A percentile compares a stretch with the other conserved stretches of the same genome.
These are phyloP conservation scores for Symbiodinium natans DNA, from an alignment of 73 alveolate species.

Conservation along the genomic window DNA sequence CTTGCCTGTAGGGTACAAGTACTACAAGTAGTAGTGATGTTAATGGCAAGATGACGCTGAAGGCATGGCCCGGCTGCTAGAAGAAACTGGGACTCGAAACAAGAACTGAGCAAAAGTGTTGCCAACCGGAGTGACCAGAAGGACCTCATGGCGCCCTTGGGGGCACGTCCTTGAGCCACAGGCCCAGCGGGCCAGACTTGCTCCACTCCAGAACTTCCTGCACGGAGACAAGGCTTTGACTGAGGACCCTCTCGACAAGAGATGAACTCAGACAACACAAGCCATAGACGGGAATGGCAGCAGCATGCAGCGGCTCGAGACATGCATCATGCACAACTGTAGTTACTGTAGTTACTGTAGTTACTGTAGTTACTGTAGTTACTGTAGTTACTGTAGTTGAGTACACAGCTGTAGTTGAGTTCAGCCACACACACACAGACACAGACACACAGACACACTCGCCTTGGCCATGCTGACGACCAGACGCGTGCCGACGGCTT, in stretches of 20 bases:
- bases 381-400: no score
- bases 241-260: not conserved
- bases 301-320: not conserved
- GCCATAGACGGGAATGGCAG: not conserved
- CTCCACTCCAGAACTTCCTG: slow-evolving; percentile 77
- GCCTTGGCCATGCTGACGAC: slow-evolving; percentile 43
- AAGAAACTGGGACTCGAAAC: no score
- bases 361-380: no score
- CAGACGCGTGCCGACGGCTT: slow-evolving; percentile 10
- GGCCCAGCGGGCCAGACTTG: slow-evolving; percentile 51
- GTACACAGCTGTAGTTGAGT: not conserved
- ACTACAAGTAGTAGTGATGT: no score
- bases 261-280: not conserved
- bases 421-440: no score
- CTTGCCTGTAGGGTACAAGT: no score
- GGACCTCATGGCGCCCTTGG: no score
- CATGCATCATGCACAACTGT: not conserved
- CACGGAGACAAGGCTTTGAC: not conserved
- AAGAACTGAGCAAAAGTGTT: no score
- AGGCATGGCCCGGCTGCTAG: no score
- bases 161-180: slow-evolving; percentile 61
- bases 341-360: no score
- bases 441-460: not conserved
- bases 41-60: no score
- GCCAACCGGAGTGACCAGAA: no score